Evolutionary conservation across 768 basidiomycete genomes (phyloP).

Genomic region (Clavulina sp.): DNA sequence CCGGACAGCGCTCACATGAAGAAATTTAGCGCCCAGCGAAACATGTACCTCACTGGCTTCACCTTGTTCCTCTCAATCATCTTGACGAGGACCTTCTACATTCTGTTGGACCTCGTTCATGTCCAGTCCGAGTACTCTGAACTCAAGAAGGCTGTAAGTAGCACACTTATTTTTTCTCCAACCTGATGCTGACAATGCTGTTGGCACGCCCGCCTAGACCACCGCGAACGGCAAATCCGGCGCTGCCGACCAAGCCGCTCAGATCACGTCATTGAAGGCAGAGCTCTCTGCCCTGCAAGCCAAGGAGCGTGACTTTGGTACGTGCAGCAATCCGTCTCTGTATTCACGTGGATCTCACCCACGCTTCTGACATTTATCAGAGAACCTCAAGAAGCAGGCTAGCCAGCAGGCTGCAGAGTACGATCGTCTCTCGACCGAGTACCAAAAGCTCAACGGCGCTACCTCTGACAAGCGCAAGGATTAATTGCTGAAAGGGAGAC

Average conservation of each 20-base stretch:
- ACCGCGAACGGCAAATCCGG: constrained; percentile 14
- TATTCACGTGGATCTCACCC: not conserved
- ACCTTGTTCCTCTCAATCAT: constrained; percentile 92
- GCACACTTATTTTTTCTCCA: not conserved
- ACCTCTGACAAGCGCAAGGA: constrained; percentile 49
- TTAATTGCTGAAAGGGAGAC: constrained; percentile 20
- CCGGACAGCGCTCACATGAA: constrained; percentile 14
- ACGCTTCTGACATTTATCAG: constrained; percentile 21
- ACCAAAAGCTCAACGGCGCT: constrained; percentile 50
- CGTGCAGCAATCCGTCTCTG: constrained; percentile 10
- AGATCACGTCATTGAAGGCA: constrained; percentile 51
- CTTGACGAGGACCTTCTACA: constrained; percentile 81
- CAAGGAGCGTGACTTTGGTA: constrained; percentile 51
- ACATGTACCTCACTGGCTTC: constrained; percentile 84
- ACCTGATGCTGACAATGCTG: not conserved
- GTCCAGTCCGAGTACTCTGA: constrained; percentile 76
- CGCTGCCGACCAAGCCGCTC: constrained; percentile 25
- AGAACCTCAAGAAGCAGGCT: constrained; percentile 69
- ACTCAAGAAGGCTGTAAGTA: constrained; percentile 43
- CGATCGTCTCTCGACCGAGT: constrained; percentile 62
- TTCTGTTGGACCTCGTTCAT: constrained; percentile 80
- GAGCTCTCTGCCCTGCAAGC: constrained; percentile 40
- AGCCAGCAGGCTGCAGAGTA: constrained; percentile 62
- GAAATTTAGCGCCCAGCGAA: constrained; percentile 54
- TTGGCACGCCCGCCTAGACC: not conserved